Base-by-base conservation (phyloP, 805 yeast genomes). In the Maudiozyma pseudohumilis region DNA sequence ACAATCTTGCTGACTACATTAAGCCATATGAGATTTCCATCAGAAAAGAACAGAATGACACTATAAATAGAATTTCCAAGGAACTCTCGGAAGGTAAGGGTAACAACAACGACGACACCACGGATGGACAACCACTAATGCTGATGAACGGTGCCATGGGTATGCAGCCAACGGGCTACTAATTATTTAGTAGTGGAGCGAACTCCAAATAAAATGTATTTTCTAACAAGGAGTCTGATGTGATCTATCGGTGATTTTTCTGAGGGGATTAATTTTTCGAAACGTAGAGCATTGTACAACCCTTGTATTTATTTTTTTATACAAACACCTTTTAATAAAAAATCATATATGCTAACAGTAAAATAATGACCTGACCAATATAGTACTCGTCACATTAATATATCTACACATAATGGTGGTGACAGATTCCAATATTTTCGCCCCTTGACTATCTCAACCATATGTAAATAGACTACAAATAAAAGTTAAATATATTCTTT, bases 1-100 rank as follows among this genome's bases (percentile, higher is more conserved):
- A 86, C 62, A 73, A 74, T 48, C 74, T 92, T 63, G 74, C 66
- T 45, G 89, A 88, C 60, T 85, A 79, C 65, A 79, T 83, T 47
- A 88, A 83, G 68, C 98, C 99, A 38, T 92, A 87, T 63, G 80
- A 77, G 60, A 86, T 92, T 55, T 80, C 94, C 29, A 66, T 82
- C 46, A 76, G 79, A 53, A 80, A 79, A 50, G 96, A 89, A 62
- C 87, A 83, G 62, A 74, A 74, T 48, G 75, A 70, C 48, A 69
- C 73, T 43, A 60, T 87, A 43, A 66, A 74, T 47, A 81, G 72
- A 57, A 68, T 88, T 36, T 69, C 81, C 47, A 68, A 68, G 38
- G 92, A 84, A 52, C 70, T 84, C 59, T 77, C 92, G 62, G 75
- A 75, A 52, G 35, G 41, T 18, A 74, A 72, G 34, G 70, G 75